These are phyloP conservation scores for Solanum pinnatisectum DNA, from an alignment of 257 asterid genomes.

Conservation along the genomic window DNA sequence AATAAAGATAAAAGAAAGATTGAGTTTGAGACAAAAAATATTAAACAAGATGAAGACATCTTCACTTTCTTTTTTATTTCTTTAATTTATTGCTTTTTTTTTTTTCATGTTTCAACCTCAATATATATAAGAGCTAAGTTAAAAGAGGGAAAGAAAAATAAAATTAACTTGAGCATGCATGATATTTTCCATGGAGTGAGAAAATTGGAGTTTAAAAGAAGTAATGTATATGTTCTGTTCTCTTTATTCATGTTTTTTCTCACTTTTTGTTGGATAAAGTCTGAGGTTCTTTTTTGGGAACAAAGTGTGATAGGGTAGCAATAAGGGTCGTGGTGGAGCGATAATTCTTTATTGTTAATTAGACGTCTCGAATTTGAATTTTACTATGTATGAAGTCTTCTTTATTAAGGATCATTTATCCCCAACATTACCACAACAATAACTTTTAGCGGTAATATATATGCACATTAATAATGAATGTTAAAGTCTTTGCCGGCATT, in stretches of 20 bases:
- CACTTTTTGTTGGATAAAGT: neutral
- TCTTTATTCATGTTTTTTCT: neutral
- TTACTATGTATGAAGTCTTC: neutral
- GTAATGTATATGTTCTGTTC: slow-evolving; percentile 3
- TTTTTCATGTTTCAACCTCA: neutral
- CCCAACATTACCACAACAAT: no score
- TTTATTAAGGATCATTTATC: neutral
- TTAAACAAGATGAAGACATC: neutral
- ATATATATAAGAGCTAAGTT: neutral
- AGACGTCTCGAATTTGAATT: neutral
- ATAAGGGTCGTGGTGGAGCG: neutral
- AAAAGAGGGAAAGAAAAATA: neutral
- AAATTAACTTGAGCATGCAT: neutral
- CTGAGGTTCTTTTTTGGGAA: neutral
- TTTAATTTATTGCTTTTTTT: neutral
- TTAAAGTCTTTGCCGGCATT: neutral
- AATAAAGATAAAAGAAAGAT: neutral
- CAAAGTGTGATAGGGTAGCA: neutral
- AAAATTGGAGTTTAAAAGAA: slow-evolving; percentile 1
- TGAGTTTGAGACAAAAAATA: neutral
- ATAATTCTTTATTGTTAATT: neutral
- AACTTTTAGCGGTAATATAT: neutral
- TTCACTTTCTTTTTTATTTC: neutral
- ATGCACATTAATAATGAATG: neutral
- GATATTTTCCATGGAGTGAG: neutral